These are phyloP conservation scores for Carex littledalei DNA, from an alignment of 176 grass and related monocot genomes.

Conservation along the genomic window DNA sequence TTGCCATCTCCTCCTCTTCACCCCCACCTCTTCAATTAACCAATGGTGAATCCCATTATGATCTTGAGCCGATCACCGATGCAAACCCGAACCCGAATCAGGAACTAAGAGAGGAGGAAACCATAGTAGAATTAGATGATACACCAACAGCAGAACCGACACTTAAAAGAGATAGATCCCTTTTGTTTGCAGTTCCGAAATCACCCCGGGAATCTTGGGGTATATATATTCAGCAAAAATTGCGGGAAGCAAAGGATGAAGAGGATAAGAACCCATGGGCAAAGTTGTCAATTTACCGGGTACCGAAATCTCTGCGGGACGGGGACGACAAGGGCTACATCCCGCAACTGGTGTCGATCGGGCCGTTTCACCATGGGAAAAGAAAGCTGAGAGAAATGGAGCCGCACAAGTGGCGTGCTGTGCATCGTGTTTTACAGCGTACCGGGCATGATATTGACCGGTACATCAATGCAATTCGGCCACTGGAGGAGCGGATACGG, in stretches of 20 bases:
- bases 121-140: no score
- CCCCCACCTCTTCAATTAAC: conserved; percentile 16
- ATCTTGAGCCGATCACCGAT: neutral
- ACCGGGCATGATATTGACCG: conserved; percentile 44
- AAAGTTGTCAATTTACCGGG: conserved; percentile 78
- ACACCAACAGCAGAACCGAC: no score
- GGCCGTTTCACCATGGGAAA: conserved; percentile 61
- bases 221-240: conserved; percentile 51
- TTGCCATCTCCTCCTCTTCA: conserved; percentile 9
- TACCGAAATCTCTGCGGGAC: conserved; percentile 68
- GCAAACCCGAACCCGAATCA: neutral
- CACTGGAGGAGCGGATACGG: conserved; percentile 51
- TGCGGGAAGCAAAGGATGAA: conserved; percentile 49
- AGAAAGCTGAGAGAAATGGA: conserved; percentile 77
- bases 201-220: conserved; percentile 44
- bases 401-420: conserved; percentile 81
- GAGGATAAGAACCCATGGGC: conserved; percentile 53
- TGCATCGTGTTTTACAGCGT: conserved; percentile 65
- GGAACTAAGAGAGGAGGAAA: neutral
- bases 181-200: no score
- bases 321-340: conserved; percentile 75
- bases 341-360: conserved; percentile 75
- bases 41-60: neutral
- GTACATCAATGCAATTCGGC: conserved; percentile 41
- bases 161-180: no score